phyloP scores from a whole-genome alignment of 805 yeast species.

The Scheffersomyces ergatensis region DNA sequence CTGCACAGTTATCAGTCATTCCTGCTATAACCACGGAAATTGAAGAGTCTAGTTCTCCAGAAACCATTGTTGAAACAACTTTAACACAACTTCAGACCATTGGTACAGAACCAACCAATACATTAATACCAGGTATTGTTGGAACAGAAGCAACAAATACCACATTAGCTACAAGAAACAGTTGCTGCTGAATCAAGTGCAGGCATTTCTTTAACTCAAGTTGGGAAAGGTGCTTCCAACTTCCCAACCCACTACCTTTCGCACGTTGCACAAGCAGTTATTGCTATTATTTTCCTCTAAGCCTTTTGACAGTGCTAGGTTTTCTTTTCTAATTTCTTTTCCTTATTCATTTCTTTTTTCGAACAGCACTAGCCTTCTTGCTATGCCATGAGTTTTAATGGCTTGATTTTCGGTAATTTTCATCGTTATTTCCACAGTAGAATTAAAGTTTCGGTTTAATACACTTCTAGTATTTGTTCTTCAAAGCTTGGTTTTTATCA shows the following conservation, averaged over 20 bases:
- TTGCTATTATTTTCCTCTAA: too few species aligned
- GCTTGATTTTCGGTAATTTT: background rate
- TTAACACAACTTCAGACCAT: background rate
- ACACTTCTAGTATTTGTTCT: constrained; percentile 4
- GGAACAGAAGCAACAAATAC: background rate
- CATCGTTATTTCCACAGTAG: too few species aligned
- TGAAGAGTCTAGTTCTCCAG: background rate
- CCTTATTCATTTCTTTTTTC: background rate
- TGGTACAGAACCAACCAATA: background rate
- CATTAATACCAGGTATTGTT: background rate
- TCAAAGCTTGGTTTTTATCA: constrained; percentile 1
- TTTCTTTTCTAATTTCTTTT: background rate
- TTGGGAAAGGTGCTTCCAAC: background rate
- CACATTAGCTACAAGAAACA: background rate
- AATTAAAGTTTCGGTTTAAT: too few species aligned
- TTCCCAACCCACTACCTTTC: too few species aligned
- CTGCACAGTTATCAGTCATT: too few species aligned
- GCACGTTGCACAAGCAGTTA: too few species aligned
- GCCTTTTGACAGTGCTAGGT: too few species aligned
- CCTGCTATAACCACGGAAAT: background rate
- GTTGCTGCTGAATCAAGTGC: background rate
- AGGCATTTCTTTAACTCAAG: background rate
- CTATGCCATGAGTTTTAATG: too few species aligned
- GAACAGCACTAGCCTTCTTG: background rate
- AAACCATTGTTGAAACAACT: background rate